phyloP scores from a whole-genome alignment of 352 stramenopile species.

The Thalassiosira hispida region DNA sequence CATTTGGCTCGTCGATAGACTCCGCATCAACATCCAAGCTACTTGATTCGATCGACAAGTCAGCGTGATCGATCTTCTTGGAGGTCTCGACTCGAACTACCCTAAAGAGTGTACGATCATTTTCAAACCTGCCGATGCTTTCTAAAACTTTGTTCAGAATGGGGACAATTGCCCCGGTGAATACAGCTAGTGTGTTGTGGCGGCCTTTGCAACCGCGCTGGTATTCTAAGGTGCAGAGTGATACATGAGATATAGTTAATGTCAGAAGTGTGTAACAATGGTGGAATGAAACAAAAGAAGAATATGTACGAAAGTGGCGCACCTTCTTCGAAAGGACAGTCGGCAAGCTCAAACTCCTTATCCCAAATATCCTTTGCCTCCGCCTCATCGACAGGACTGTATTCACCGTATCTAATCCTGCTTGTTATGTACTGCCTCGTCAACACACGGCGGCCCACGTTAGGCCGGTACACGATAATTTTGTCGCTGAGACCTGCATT shows the following conservation, averaged over 20 bases:
- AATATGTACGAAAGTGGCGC: constrained; percentile 17
- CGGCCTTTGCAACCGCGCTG: constrained; percentile 3
- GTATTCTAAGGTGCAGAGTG: neutral
- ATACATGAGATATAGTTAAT: neutral
- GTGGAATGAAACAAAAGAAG: neutral
- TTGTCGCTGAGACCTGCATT: constrained; percentile 22
- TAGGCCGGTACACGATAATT: constrained; percentile 26
- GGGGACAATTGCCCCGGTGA: constrained; percentile 38
- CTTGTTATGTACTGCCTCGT: neutral
- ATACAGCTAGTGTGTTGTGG: constrained; percentile 23
- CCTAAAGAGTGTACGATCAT: neutral
- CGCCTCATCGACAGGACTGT: neutral
- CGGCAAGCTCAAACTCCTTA: constrained; percentile 39
- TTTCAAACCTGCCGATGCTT: neutral
- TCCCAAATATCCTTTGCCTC: constrained; percentile 36
- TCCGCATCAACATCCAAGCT: neutral
- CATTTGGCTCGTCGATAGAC: constrained; percentile 1
- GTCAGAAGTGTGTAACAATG: neutral
- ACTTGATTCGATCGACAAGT: neutral
- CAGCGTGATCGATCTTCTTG: neutral
- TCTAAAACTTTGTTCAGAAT: constrained; percentile 50
- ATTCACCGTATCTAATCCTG: neutral
- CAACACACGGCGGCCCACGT: constrained; percentile 8
- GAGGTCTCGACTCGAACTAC: constrained; percentile 2
- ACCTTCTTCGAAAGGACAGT: constrained; percentile 8